A percentile compares a stretch with the other conserved stretches of the same genome.
Evolutionary conservation across 2,329 filamentous ascomycete genomes (phyloP).

Genomic region (Cladorrhinum sp.): DNA sequence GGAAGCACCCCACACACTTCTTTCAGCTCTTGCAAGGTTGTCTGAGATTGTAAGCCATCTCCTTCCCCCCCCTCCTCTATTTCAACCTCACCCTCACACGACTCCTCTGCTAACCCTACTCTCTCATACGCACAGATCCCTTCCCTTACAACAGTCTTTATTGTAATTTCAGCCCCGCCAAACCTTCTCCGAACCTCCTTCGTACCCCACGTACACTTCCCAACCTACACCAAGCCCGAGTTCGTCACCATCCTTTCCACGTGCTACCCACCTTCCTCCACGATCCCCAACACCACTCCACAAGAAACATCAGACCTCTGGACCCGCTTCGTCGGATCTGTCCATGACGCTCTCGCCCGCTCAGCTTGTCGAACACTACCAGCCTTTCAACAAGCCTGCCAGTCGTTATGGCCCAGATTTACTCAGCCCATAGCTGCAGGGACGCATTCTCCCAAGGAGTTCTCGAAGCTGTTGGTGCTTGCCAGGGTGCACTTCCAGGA

Average conservation of each 20-base stretch:
- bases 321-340: slow-evolving; percentile 75
- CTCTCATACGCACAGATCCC: too few species aligned
- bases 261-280: slow-evolving; percentile 43
- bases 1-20: slow-evolving; percentile 73
- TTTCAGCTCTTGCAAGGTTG: slow-evolving; percentile 77
- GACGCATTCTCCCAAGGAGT: slow-evolving; percentile 74
- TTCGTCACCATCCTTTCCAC: slow-evolving; percentile 71
- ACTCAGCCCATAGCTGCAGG: slow-evolving; percentile 72
- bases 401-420: slow-evolving; percentile 81
- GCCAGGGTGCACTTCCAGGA: slow-evolving; percentile 69
- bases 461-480: slow-evolving; percentile 75
- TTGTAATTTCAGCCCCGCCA: slow-evolving; percentile 69
- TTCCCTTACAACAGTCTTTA: slow-evolving; percentile 71
- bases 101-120: too few species aligned
- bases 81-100: slow-evolving; percentile 8
- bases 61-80: not conserved
- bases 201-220: slow-evolving; percentile 76
- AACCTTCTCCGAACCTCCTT: slow-evolving; percentile 67
- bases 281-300: slow-evolving; percentile 49
- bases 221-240: slow-evolving; percentile 77
- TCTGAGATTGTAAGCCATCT: slow-evolving; percentile 66
- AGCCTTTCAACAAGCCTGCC: slow-evolving; percentile 66
- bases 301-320: slow-evolving; percentile 66
- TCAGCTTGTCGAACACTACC: slow-evolving; percentile 77
- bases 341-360: slow-evolving; percentile 83